Evolutionary conservation across 352 stramenopile species (phyloP).

Genomic region (Phytophthora lateralis): DNA sequence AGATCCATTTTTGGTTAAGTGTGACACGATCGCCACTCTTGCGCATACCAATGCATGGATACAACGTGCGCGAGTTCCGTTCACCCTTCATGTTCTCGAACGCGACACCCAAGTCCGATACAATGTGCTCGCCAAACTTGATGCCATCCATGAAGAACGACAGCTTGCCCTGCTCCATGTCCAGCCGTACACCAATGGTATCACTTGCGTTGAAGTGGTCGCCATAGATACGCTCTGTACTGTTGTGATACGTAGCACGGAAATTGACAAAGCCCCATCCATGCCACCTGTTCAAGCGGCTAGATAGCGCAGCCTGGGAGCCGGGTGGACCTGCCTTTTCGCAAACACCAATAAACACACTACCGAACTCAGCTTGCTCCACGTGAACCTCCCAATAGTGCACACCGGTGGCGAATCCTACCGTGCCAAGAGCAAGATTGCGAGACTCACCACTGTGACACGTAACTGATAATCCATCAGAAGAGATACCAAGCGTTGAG

Average conservation of each 20-base stretch:
- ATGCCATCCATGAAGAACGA: slow-evolving; percentile 99
- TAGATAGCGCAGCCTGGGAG: slow-evolving; percentile 79
- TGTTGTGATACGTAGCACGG: slow-evolving; percentile 93
- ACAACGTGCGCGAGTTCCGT: slow-evolving; percentile 90
- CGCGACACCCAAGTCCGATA: slow-evolving; percentile 97
- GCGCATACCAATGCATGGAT: slow-evolving; percentile 96
- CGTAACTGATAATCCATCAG: slow-evolving; percentile 80
- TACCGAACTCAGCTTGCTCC: slow-evolving; percentile 97
- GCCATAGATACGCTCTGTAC: slow-evolving; percentile 90
- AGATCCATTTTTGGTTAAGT: slow-evolving; percentile 95
- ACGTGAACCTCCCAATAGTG: slow-evolving; percentile 99
- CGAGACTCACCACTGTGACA: slow-evolving; percentile 86
- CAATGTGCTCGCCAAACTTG: slow-evolving; percentile 99
- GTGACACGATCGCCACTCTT: slow-evolving; percentile 96
- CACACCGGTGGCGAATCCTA: slow-evolving; percentile 90
- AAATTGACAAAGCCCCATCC: slow-evolving; percentile 98
- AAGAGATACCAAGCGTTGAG: slow-evolving; percentile 76
- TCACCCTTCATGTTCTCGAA: slow-evolving; percentile 95
- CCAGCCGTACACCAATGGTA: slow-evolving; percentile 98
- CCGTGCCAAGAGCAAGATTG: slow-evolving; percentile 83
- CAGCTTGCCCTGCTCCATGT: slow-evolving; percentile 98
- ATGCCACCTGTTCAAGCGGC: slow-evolving; percentile 88
- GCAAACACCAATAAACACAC: slow-evolving; percentile 97
- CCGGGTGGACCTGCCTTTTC: slow-evolving; percentile 86
- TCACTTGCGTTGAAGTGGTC: slow-evolving; percentile 94